A percentile compares a stretch with the other conserved stretches of the same genome.
phyloP scores from a whole-genome alignment of 805 yeast genomes.

The Yamadazyma kitorensis region DNA sequence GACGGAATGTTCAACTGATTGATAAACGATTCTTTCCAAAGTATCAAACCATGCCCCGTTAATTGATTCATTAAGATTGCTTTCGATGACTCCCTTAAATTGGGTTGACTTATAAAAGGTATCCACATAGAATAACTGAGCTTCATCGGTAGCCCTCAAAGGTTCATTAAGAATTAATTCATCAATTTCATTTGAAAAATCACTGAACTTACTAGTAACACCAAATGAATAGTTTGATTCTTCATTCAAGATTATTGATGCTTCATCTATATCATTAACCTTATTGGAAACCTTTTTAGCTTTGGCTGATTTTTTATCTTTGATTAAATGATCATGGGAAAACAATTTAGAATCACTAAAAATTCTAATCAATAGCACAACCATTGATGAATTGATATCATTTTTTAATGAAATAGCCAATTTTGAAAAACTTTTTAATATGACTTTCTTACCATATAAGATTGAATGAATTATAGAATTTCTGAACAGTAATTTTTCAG shows the following conservation, averaged over 20 bases:
- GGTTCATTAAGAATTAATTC: constrained; percentile 6
- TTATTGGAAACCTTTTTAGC: constrained; percentile 15
- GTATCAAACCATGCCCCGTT: constrained; percentile 28
- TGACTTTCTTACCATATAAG: constrained; percentile 34
- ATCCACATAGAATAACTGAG: constrained; percentile 12
- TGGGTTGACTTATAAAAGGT: constrained; percentile 25
- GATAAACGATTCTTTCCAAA: constrained; percentile 24
- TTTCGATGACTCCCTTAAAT: constrained; percentile 13
- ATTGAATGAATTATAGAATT: constrained; percentile 30
- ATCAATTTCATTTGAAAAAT: constrained; percentile 25
- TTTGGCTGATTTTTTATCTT: constrained; percentile 18
- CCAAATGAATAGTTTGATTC: constrained; percentile 52
- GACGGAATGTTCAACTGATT: constrained; percentile 24
- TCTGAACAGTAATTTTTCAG: constrained; percentile 20
- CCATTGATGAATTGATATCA: constrained; percentile 42
- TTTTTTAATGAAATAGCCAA: constrained; percentile 30
- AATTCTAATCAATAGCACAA: constrained; percentile 34
- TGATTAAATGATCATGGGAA: constrained; percentile 15
- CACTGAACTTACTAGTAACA: constrained; percentile 46
- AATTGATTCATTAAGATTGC: constrained; percentile 18
- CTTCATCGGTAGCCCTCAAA: constrained; percentile 1
- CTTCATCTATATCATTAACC: constrained; percentile 23
- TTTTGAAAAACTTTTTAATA: constrained; percentile 33
- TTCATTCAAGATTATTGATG: constrained; percentile 39
- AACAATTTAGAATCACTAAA: constrained; percentile 38